phyloP scores from a whole-genome alignment of 2,329 filamentous ascomycete genomes.

The Epichloe gansuensis region DNA sequence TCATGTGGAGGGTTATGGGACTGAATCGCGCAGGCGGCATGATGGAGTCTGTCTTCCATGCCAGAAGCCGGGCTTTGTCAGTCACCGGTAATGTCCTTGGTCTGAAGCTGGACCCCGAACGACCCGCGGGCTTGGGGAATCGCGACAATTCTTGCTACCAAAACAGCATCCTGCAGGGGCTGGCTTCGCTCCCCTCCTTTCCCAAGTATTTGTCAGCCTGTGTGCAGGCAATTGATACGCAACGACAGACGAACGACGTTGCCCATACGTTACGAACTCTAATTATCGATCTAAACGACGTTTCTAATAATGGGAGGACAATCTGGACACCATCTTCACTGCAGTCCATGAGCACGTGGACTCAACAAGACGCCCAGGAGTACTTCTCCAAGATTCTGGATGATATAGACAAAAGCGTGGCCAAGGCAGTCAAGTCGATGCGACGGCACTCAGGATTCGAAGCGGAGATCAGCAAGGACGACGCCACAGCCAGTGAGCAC shows the following conservation, averaged over 20 bases:
- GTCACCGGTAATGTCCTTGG: constrained; percentile 34
- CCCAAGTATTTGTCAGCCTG: constrained; percentile 49
- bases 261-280: constrained; percentile 47
- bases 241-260: constrained; percentile 22
- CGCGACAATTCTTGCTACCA: constrained; percentile 96
- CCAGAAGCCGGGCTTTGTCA: constrained; percentile 42
- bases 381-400: constrained; percentile 88
- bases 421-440: constrained; percentile 28
- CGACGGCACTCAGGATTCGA: constrained; percentile 27
- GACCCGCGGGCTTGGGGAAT: constrained; percentile 67
- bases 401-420: constrained; percentile 68
- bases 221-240: constrained; percentile 17
- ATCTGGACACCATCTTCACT: constrained; percentile 73
- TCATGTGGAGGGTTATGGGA: constrained; percentile 51
- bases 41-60: constrained; percentile 45
- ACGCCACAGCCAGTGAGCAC: constrained; percentile 32
- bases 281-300: constrained; percentile 57
- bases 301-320: constrained; percentile 58
- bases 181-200: constrained; percentile 64
- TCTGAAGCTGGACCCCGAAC: constrained; percentile 27
- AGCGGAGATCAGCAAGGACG: constrained; percentile 26
- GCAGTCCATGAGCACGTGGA: constrained; percentile 89
- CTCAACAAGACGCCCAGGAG: constrained; percentile 95
- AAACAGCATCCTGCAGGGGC: constrained; percentile 82
- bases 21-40: constrained; percentile 41